phyloP scores from a whole-genome alignment of 495 filamentous ascomycete genomes.

The Lophiotrema nucula region DNA sequence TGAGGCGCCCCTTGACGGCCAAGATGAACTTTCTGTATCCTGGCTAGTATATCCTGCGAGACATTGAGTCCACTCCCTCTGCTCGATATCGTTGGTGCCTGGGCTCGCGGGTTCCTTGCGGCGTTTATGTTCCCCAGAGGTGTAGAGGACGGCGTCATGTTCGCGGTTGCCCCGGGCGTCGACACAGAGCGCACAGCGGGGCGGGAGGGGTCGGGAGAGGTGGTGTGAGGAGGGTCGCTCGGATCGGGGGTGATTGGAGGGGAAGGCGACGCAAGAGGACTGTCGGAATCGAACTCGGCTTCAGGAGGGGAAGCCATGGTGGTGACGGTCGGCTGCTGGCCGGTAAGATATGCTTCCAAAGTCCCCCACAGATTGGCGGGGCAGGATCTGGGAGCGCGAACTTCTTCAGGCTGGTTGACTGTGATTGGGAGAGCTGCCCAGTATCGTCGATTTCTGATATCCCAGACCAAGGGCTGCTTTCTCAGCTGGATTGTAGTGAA shows the following conservation, averaged over 20 bases:
- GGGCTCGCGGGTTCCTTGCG: conserved; percentile 59
- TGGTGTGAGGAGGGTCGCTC: not conserved
- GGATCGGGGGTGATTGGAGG: conserved; percentile 2
- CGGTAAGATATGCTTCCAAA: not conserved
- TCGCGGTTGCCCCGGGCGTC: conserved; percentile 40
- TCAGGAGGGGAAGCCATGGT: conserved; percentile 12
- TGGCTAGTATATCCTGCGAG: conserved; percentile 74
- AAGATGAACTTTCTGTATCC: conserved; percentile 39
- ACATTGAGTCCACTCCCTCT: conserved; percentile 51
- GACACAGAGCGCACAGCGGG: conserved; percentile 37
- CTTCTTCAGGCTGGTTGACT: no score
- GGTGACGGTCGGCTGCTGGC: not conserved
- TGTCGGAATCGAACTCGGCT: conserved; percentile 19
- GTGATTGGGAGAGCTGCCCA: no score
- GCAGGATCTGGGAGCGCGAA: no score
- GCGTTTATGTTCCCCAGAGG: conserved; percentile 79
- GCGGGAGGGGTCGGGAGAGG: conserved; percentile 15
- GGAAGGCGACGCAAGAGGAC: conserved; percentile 3
- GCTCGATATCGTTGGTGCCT: conserved; percentile 54
- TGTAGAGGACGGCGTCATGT: conserved; percentile 72
- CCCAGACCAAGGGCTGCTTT: no score
- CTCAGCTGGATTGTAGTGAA: no score
- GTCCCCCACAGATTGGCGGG: no score
- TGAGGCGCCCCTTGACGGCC: conserved; percentile 38
- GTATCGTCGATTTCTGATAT: no score